Evolutionary conservation across 2,329 filamentous ascomycete species (phyloP).

Genomic region (Septoria petroselini): DNA sequence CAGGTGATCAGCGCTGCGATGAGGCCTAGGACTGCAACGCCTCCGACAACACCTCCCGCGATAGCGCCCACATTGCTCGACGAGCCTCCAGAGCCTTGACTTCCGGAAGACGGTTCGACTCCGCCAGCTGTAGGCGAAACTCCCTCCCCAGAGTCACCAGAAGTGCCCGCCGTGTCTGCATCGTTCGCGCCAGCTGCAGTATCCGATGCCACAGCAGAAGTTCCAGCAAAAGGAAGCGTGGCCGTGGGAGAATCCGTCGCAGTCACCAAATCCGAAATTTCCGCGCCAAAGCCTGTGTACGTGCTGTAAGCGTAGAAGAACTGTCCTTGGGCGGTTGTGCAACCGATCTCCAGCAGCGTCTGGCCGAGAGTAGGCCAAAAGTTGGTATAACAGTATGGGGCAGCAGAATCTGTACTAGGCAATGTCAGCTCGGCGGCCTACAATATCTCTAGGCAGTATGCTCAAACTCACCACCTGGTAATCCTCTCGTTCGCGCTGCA

Average conservation of each 20-base stretch:
- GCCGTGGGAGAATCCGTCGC: slow-evolving; percentile 1
- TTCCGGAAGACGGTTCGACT: neutral
- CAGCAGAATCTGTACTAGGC: neutral
- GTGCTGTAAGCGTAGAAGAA: slow-evolving; percentile 9
- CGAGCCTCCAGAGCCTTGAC: neutral
- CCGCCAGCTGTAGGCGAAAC: neutral
- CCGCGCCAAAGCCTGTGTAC: slow-evolving; percentile 7
- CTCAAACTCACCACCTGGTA: slow-evolving; percentile 4
- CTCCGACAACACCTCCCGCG: slow-evolving; percentile 9
- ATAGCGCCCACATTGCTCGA: slow-evolving; percentile 8
- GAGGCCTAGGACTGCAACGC: slow-evolving; percentile 10
- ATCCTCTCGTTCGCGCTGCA: slow-evolving; percentile 3
- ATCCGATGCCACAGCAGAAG: neutral
- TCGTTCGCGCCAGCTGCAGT: neutral
- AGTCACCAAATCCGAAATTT: neutral
- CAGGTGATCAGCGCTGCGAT: slow-evolving; percentile 11
- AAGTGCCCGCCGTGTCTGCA: neutral
- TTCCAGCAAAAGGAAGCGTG: neutral
- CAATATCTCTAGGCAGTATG: too few relatives aligned
- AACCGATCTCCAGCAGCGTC: slow-evolving; percentile 3
- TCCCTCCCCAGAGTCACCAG: neutral
- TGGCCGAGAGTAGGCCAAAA: slow-evolving; percentile 7
- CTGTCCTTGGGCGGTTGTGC: slow-evolving; percentile 5
- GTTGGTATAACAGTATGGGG: slow-evolving; percentile 12
- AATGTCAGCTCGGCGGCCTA: neutral